A percentile compares a stretch with the other conserved stretches of the same genome.
These are phyloP conservation scores for Jatropha podagrica DNA, from an alignment of 441 rosid species.

Conservation along the genomic window DNA sequence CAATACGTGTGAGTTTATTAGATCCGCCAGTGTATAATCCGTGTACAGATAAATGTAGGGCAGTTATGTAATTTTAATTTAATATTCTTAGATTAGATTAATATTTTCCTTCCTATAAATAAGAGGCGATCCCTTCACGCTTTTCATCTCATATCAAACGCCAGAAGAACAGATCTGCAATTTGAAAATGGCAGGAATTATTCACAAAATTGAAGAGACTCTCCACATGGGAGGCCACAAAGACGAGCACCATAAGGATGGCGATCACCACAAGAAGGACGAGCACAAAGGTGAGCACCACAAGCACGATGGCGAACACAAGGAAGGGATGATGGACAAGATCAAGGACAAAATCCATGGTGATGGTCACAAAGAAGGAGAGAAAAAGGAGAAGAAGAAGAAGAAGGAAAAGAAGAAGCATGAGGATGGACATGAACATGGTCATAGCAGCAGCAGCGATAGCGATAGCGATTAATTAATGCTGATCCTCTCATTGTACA, in stretches of 20 bases:
- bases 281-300: slow-evolving; percentile 13
- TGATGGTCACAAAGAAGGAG: slow-evolving; percentile 29
- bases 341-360: slow-evolving; percentile 75
- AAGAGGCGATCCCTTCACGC: background rate
- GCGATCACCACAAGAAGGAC: slow-evolving; percentile 10
- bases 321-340: slow-evolving; percentile 66
- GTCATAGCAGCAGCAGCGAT: slow-evolving; percentile 65
- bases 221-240: slow-evolving; percentile 78
- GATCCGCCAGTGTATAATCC: background rate
- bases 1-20: background rate
- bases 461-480: slow-evolving; percentile 59
- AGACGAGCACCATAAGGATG: slow-evolving; percentile 40
- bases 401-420: slow-evolving; percentile 55
- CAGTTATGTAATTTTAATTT: slow-evolving; percentile 1
- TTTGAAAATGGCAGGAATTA: slow-evolving; percentile 57
- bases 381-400: slow-evolving; percentile 41
- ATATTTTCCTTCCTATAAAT: slow-evolving; percentile 34
- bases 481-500: background rate
- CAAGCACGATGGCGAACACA: slow-evolving; percentile 29
- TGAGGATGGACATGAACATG: slow-evolving; percentile 44
- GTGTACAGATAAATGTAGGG: background rate
- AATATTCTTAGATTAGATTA: background rate
- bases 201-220: slow-evolving; percentile 67
- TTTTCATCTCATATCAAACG: slow-evolving; percentile 1
- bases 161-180: background rate